phyloP scores from a whole-genome alignment of 257 asterid species.

The Solanum pimpinellifolium region DNA sequence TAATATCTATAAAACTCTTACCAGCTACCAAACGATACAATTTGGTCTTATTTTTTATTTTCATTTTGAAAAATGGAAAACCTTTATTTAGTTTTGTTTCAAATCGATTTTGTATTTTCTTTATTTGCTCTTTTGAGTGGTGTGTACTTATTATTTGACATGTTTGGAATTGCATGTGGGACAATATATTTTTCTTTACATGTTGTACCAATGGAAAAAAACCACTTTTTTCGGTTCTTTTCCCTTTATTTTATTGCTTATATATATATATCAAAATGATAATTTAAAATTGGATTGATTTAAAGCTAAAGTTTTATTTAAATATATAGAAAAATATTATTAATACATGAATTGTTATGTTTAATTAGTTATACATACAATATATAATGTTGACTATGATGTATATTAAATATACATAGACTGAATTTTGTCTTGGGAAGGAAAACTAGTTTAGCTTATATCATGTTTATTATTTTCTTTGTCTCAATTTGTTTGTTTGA shows the following conservation, averaged over 20 bases:
- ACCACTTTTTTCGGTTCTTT: not conserved
- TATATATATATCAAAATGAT: too few species aligned
- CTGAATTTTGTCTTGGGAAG: not conserved
- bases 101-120: not conserved
- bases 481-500: not conserved
- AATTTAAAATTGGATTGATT: too few species aligned
- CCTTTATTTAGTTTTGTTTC: not conserved
- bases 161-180: not conserved
- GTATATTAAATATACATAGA: not conserved
- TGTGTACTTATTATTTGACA: not conserved
- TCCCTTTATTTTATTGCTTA: not conserved
- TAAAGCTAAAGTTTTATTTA: too few species aligned
- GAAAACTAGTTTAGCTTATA: not conserved
- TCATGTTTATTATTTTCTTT: not conserved
- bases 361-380: not conserved
- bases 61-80: not conserved
- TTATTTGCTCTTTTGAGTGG: not conserved
- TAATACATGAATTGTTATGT: not conserved
- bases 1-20: not conserved
- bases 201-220: not conserved
- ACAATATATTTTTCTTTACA: not conserved
- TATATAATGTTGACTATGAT: too few species aligned
- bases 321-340: too few species aligned
- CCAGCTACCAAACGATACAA: not conserved
- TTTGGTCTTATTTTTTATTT: not conserved